Percentiles rank a stretch among this genome's conserved stretches.
Evolutionary conservation across 306 rosid genomes (phyloP).

Genomic region (Quercus rubra): DNA sequence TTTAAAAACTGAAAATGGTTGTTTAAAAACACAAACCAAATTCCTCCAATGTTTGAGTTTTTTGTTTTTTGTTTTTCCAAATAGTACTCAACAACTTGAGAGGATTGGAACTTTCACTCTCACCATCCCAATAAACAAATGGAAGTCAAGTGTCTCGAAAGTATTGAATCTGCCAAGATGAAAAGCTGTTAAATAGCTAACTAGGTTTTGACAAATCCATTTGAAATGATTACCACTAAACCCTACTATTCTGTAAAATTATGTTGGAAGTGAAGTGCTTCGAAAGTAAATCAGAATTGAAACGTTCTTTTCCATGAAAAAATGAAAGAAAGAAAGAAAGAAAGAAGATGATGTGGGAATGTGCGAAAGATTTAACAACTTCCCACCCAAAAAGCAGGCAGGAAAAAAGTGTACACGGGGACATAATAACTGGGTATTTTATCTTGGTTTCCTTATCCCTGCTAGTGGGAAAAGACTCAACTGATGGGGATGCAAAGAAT

Average conservation of each 20-base stretch:
- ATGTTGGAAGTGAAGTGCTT: constrained; percentile 2
- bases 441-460: neutral
- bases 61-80: too few species aligned
- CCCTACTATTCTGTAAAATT: neutral
- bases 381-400: constrained; percentile 25
- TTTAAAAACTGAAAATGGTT: too few species aligned
- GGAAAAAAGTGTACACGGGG: neutral
- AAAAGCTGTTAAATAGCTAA: neutral
- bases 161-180: neutral
- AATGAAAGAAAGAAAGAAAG: neutral
- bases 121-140: too few species aligned
- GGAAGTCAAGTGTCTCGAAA: too few species aligned
- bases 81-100: too few species aligned
- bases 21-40: too few species aligned
- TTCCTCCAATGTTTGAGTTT: too few species aligned
- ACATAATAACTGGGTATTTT: neutral
- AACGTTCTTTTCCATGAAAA: neutral
- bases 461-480: constrained; percentile 12
- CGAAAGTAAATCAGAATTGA: constrained; percentile 5
- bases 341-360: neutral
- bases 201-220: neutral
- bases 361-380: constrained; percentile 6
- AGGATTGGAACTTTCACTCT: too few species aligned
- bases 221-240: neutral
- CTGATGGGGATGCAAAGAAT: neutral